A percentile compares a stretch with the other conserved stretches of the same genome.
Evolutionary conservation across 164 flowering plant genomes (phyloP).

Genomic region (Chimonanthus salicifolius): DNA sequence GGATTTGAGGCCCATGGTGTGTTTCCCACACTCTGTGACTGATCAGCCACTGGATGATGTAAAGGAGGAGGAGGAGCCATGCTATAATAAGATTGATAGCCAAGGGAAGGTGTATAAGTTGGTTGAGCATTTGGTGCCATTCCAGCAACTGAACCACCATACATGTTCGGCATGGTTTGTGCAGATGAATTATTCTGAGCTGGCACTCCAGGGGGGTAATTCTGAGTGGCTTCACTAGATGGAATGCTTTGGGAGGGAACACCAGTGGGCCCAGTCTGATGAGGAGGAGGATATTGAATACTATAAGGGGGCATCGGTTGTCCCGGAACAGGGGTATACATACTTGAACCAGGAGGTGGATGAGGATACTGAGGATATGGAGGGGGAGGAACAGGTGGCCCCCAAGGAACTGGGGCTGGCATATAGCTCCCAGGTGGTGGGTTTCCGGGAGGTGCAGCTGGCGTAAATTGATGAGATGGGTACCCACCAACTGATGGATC

Average conservation of each 20-base stretch:
- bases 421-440: conserved; percentile 46
- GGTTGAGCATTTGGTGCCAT: conserved; percentile 48
- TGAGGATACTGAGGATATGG: conserved; percentile 54
- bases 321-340: conserved; percentile 52
- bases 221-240: conserved; percentile 54
- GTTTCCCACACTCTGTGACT: conserved; percentile 38
- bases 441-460: conserved; percentile 51
- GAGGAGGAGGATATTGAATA: conserved; percentile 53
- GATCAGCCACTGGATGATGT: conserved; percentile 30
- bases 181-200: conserved; percentile 35
- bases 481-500: conserved; percentile 51
- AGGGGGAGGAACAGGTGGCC: conserved; percentile 54
- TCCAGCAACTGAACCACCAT: conserved; percentile 37
- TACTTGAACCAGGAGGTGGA: conserved; percentile 68
- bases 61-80: conserved; percentile 40
- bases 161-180: conserved; percentile 30
- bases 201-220: conserved; percentile 58
- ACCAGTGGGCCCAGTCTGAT: conserved; percentile 43
- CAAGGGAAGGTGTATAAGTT: conserved; percentile 43
- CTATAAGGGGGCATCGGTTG: conserved; percentile 64
- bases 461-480: conserved; percentile 73
- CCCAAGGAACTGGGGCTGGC: conserved; percentile 84
- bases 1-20: conserved; percentile 76
- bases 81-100: conserved; percentile 60
- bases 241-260: conserved; percentile 37